Evolutionary conservation across 371 early-diverging fungal species (phyloP), one percentile per base, ranked within the genome.

Genomic region (Catenaria anguillulae): DNA sequence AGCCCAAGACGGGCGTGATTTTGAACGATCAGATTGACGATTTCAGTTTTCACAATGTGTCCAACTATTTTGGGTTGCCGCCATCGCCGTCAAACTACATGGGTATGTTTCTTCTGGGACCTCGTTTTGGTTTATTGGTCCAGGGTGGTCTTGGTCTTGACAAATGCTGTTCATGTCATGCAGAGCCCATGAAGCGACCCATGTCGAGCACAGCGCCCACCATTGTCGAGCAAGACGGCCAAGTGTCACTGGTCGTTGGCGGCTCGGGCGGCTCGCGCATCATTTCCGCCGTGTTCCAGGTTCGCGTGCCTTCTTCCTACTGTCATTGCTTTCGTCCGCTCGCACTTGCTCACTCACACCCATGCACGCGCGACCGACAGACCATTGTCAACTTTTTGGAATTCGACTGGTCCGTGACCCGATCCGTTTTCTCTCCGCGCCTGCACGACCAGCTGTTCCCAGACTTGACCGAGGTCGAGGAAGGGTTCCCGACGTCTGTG

Each of bases 11-110:
- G 0, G 99, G 99, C n/a, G 80, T 99, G 34, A 86, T 99, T 42
- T 75, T 99, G 40, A 99, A 99, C 74, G 84, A 98, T 69, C 84
- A 97, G 68, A 96, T 99, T 88, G 98, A 98, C 70, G 99, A 99
- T 68, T 99, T 99, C 69, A 87, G 89, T 56, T 89, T 91, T 31
- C 93, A 93, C 36, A 85, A 86, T 48, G 67, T 72, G 21, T 78
- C 88, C 23, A 93, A 97, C 67, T 71, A 73, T 19, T 93, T 93
- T 78, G 92, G 89, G 17, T 75, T 94, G 23, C 78, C 73, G 33
- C 90, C 94, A 0, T 87, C 88, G 34, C 81, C 82, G 3, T 79
- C 78, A 71, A 98, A 98, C 77, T 90, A 79, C 64, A 76, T 88
- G 33, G 79, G 75, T 80, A 69, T 61, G 65, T 56, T 46, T 48